phyloP scores from a whole-genome alignment of 139 green algal genomes.

The Tetradesmus obliquus region DNA sequence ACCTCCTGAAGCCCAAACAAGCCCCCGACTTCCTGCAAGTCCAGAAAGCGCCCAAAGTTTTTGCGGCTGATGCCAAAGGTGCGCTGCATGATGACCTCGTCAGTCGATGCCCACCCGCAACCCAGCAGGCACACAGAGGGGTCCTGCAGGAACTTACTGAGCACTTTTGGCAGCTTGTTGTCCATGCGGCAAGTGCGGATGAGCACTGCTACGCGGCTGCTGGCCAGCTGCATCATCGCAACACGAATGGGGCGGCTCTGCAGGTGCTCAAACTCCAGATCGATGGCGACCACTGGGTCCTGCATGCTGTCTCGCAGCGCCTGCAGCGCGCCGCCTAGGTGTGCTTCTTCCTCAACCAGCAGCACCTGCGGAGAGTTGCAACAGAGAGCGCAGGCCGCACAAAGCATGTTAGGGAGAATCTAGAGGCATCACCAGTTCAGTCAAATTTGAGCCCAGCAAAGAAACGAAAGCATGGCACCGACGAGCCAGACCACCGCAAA shows the following conservation, averaged over 20 bases:
- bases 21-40: slow-evolving; percentile 42
- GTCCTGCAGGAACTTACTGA: slow-evolving; percentile 55
- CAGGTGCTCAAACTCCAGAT: slow-evolving; percentile 68
- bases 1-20: slow-evolving; percentile 49
- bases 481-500: too few relatives aligned
- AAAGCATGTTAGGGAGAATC: too few relatives aligned
- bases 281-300: slow-evolving; percentile 63
- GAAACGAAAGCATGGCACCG: too few relatives aligned
- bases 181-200: slow-evolving; percentile 42
- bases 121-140: slow-evolving; percentile 53
- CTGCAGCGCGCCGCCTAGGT: slow-evolving; percentile 47
- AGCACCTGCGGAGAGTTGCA: slow-evolving; percentile 47
- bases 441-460: too few relatives aligned
- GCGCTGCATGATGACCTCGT: slow-evolving; percentile 67
- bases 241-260: slow-evolving; percentile 20
- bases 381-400: too few relatives aligned
- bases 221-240: slow-evolving; percentile 22
- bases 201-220: slow-evolving; percentile 45
- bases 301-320: slow-evolving; percentile 54
- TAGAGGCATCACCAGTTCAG: too few relatives aligned
- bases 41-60: slow-evolving; percentile 41
- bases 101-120: slow-evolving; percentile 59
- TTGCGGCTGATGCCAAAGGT: slow-evolving; percentile 52
- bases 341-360: slow-evolving; percentile 50
- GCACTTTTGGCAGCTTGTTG: slow-evolving; percentile 49